Evolutionary conservation across 495 filamentous ascomycete species (phyloP).

Genomic region (Penicillium fimorum): DNA sequence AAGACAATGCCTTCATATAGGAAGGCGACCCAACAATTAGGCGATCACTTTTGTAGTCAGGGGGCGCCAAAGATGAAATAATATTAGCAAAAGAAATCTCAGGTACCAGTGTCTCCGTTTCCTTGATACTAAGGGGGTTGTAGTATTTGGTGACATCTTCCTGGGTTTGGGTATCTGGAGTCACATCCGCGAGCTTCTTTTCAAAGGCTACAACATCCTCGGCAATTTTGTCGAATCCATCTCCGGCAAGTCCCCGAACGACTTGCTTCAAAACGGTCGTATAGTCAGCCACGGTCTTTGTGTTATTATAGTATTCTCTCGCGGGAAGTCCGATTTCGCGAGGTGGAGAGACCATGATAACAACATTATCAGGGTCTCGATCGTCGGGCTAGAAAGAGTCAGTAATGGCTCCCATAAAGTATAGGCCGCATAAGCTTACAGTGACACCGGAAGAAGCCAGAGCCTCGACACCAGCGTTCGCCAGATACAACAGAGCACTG

Average conservation of each 20-base stretch:
- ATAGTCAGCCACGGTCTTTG: slow-evolving; percentile 52
- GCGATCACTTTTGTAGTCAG: slow-evolving; percentile 46
- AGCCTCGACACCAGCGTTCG: slow-evolving; percentile 49
- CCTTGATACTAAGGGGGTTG: slow-evolving; percentile 53
- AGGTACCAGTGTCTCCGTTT: slow-evolving; percentile 53
- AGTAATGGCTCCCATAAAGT: background rate
- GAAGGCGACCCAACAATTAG: slow-evolving; percentile 58
- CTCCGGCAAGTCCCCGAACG: slow-evolving; percentile 32
- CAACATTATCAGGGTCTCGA: slow-evolving; percentile 62
- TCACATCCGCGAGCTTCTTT: slow-evolving; percentile 56
- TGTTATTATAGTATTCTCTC: slow-evolving; percentile 64
- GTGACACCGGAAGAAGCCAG: slow-evolving; percentile 47
- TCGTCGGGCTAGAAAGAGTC: slow-evolving; percentile 49
- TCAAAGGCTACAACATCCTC: slow-evolving; percentile 58
- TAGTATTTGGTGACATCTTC: slow-evolving; percentile 62
- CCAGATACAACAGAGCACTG: slow-evolving; percentile 52
- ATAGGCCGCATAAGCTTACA: slow-evolving; percentile 34
- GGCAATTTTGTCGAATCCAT: slow-evolving; percentile 27
- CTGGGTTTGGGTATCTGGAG: slow-evolving; percentile 56
- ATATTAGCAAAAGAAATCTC: slow-evolving; percentile 54
- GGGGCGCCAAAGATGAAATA: slow-evolving; percentile 52
- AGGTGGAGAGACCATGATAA: slow-evolving; percentile 55
- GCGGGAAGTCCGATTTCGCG: slow-evolving; percentile 57
- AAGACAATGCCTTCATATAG: slow-evolving; percentile 52
- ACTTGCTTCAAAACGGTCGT: slow-evolving; percentile 47